Evolutionary conservation across 169 alveolate species (phyloP).

Genomic region (Plasmodium inui): DNA sequence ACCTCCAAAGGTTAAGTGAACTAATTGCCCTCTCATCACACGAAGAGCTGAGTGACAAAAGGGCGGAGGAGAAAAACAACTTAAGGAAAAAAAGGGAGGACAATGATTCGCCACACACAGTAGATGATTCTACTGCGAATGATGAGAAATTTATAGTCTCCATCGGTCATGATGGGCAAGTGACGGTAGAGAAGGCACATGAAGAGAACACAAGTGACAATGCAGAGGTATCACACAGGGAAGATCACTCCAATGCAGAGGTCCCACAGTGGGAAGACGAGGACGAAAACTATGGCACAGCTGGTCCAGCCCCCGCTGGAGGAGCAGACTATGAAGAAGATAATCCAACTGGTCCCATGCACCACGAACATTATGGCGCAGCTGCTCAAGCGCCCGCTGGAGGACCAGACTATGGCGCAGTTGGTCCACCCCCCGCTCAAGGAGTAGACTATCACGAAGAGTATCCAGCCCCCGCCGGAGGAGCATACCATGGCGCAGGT

Average conservation of each 20-base stretch:
- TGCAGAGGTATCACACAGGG: not conserved
- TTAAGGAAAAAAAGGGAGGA: constrained; percentile 34
- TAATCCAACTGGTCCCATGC: too few relatives aligned
- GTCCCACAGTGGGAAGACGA: not conserved
- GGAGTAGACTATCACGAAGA: too few relatives aligned
- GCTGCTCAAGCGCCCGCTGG: too few relatives aligned
- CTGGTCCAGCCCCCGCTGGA: too few relatives aligned
- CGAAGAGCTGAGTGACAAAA: not conserved
- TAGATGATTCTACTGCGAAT: not conserved
- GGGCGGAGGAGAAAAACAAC: constrained; percentile 24
- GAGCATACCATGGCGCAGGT: too few relatives aligned
- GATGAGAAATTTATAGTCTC: not conserved
- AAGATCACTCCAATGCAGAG: not conserved
- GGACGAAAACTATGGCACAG: not conserved
- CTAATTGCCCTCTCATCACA: not conserved
- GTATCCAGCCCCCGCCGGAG: too few relatives aligned
- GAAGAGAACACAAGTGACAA: not conserved
- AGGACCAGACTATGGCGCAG: too few relatives aligned
- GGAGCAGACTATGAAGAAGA: too few relatives aligned
- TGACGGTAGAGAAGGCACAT: not conserved
- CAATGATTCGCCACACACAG: not conserved
- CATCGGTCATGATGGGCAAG: not conserved
- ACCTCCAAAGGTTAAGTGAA: not conserved
- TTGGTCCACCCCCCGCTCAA: too few relatives aligned
- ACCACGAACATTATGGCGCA: too few relatives aligned